Conservation (phyloP, 192 early-diverging fungal species). For the Backusella circina region DNA sequence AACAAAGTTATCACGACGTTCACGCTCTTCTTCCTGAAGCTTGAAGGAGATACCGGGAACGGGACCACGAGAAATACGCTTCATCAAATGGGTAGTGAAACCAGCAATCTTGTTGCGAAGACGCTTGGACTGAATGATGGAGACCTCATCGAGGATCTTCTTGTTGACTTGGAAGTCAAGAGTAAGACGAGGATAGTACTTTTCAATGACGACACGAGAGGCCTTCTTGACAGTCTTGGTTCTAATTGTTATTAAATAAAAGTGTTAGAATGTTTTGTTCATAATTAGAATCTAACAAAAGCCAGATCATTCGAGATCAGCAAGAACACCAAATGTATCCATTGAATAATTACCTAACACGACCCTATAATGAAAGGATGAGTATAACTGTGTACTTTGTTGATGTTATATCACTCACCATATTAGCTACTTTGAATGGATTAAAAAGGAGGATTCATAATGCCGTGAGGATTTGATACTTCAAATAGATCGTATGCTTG, state of each 20-base stretch:
- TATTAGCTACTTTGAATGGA: constrained; percentile 2
- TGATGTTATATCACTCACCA: neutral
- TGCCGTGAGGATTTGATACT: neutral
- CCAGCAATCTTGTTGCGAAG: constrained; percentile 99
- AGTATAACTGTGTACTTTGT: neutral
- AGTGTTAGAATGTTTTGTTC: too few relatives aligned
- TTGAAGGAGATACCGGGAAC: constrained; percentile 99
- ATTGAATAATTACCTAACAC: neutral
- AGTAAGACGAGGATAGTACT: constrained; percentile 99
- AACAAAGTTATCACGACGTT: constrained; percentile 99
- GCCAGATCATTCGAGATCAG: too few relatives aligned
- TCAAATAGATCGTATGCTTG: neutral
- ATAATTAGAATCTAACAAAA: too few relatives aligned
- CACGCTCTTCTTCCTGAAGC: constrained; percentile 99
- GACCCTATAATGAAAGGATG: neutral
- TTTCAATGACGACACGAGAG: constrained; percentile 99
- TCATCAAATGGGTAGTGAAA: constrained; percentile 99
- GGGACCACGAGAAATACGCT: constrained; percentile 97
- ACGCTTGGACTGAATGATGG: constrained; percentile 97
- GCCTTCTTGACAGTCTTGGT: constrained; percentile 95
- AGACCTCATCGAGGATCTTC: constrained; percentile 96
- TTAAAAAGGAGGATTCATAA: constrained; percentile 3
- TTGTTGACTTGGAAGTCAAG: constrained; percentile 99
- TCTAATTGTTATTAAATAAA: too few relatives aligned
- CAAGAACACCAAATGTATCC: neutral